Evolutionary conservation across 257 asterid genomes (phyloP).

Genomic region (Solanum paucissectum): DNA sequence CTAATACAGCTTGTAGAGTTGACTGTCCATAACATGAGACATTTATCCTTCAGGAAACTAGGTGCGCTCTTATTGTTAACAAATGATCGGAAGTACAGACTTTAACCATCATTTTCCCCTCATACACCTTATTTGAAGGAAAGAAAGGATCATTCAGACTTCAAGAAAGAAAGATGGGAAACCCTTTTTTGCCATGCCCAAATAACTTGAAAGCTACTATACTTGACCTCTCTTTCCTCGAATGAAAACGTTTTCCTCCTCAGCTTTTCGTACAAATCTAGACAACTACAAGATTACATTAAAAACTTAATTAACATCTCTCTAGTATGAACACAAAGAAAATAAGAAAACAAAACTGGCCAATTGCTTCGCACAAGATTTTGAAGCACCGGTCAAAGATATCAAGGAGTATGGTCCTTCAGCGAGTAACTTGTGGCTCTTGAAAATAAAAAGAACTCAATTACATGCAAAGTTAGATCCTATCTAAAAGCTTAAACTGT

Average conservation of each 20-base stretch:
- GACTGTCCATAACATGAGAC: background rate
- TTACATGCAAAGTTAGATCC: background rate
- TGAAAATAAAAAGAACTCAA: background rate
- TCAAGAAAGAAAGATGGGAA: background rate
- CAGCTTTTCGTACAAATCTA: background rate
- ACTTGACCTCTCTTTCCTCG: background rate
- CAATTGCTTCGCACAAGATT: background rate
- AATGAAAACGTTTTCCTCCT: background rate
- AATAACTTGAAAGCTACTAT: background rate
- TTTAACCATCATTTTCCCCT: background rate
- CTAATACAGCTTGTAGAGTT: background rate
- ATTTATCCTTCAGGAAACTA: background rate
- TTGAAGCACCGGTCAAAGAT: background rate
- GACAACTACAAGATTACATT: background rate
- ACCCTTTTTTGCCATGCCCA: background rate
- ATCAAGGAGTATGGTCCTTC: background rate
- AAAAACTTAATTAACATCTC: background rate
- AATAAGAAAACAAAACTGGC: background rate
- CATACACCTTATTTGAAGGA: background rate
- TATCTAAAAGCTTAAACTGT: background rate
- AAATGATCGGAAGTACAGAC: background rate
- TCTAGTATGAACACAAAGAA: background rate
- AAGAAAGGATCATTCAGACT: background rate
- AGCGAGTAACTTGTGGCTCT: background rate
- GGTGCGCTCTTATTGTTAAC: background rate